Conservation (phyloP, 1,139 yeast species). For the Maudiozyma humilis region DNA sequence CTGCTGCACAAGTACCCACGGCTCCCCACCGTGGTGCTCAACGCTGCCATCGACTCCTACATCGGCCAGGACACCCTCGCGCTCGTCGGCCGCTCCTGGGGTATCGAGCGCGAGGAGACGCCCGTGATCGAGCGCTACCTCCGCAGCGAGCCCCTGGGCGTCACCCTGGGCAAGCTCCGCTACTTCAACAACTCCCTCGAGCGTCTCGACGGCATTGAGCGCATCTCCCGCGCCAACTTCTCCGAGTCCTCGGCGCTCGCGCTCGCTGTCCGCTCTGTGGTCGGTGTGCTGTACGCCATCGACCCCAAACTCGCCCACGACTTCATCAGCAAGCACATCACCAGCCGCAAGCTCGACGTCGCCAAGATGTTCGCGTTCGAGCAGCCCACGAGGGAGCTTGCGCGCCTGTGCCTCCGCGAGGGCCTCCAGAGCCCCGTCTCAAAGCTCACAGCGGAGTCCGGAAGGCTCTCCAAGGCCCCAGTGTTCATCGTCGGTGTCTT, state of each 20-base stretch:
- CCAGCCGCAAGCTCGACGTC: slow-evolving; percentile 71
- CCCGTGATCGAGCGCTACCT: slow-evolving; percentile 60
- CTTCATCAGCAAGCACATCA: slow-evolving; percentile 64
- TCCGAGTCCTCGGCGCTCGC: slow-evolving; percentile 35
- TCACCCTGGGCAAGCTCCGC: slow-evolving; percentile 59
- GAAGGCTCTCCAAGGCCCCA: slow-evolving; percentile 77
- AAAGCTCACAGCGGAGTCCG: slow-evolving; percentile 85
- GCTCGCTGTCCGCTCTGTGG: slow-evolving; percentile 57
- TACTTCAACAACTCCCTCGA: slow-evolving; percentile 31
- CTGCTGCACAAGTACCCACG: slow-evolving; percentile 76
- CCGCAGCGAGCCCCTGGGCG: slow-evolving; percentile 57
- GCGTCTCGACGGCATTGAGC: slow-evolving; percentile 27
- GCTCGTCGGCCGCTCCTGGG: slow-evolving; percentile 72
- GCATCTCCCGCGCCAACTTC: slow-evolving; percentile 18
- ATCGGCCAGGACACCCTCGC: slow-evolving; percentile 58
- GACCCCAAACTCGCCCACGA: slow-evolving; percentile 41
- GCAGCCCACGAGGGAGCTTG: slow-evolving; percentile 80
- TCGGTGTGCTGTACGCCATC: slow-evolving; percentile 52
- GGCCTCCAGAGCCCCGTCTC: slow-evolving; percentile 69
- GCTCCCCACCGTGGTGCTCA: slow-evolving; percentile 70
- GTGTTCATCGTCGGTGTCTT: slow-evolving; percentile 88
- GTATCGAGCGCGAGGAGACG: slow-evolving; percentile 67
- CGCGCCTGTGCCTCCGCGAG: slow-evolving; percentile 70
- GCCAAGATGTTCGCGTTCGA: slow-evolving; percentile 68
- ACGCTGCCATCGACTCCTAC: slow-evolving; percentile 65